Percentiles rank a stretch among this genome's conserved stretches.
These are phyloP conservation scores for Paramarasmius palmivorus DNA, from an alignment of 1,284 basidiomycete genomes.

Conservation along the genomic window DNA sequence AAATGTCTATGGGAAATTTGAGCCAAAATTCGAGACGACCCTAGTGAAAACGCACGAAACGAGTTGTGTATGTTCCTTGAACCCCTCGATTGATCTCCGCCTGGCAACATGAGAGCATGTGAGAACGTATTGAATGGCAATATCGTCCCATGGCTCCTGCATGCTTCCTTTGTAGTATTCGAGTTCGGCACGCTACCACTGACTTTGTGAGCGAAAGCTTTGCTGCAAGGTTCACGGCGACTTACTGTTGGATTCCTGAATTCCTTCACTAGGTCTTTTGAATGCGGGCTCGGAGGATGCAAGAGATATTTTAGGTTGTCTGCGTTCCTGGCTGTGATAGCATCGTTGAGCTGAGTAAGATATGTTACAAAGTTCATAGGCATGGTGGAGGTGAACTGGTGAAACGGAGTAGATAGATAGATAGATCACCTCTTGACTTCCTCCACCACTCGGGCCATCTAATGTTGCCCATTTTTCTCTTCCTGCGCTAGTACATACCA, in stretches of 20 bases:
- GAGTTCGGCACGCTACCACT: conserved; percentile 46
- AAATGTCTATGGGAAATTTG: conserved; percentile 54
- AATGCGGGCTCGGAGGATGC: conserved; percentile 70
- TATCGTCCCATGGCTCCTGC: conserved; percentile 77
- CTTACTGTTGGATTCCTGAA: conserved; percentile 67
- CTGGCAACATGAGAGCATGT: conserved; percentile 69
- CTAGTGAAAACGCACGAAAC: conserved; percentile 60
- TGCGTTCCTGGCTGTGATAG: conserved; percentile 64
- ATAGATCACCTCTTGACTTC: not conserved
- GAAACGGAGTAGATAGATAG: not conserved
- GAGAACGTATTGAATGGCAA: conserved; percentile 76
- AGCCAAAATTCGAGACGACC: not conserved
- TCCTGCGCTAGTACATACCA: too few relatives aligned
- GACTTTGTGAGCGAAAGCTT: conserved; percentile 1
- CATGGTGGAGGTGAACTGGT: conserved; percentile 26
- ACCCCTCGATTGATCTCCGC: conserved; percentile 67
- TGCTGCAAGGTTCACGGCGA: conserved; percentile 12
- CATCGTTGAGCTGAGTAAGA: conserved; percentile 59
- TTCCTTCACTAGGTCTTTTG: conserved; percentile 71
- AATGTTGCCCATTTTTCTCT: too few relatives aligned
- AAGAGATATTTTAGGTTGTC: conserved; percentile 70
- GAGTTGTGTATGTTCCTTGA: conserved; percentile 70
- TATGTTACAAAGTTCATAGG: conserved; percentile 61
- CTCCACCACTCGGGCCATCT: too few relatives aligned
- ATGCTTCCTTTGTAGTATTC: conserved; percentile 64